Evolutionary conservation across 805 yeast genomes (phyloP).

Genomic region (Komagataella mondaviorum): DNA sequence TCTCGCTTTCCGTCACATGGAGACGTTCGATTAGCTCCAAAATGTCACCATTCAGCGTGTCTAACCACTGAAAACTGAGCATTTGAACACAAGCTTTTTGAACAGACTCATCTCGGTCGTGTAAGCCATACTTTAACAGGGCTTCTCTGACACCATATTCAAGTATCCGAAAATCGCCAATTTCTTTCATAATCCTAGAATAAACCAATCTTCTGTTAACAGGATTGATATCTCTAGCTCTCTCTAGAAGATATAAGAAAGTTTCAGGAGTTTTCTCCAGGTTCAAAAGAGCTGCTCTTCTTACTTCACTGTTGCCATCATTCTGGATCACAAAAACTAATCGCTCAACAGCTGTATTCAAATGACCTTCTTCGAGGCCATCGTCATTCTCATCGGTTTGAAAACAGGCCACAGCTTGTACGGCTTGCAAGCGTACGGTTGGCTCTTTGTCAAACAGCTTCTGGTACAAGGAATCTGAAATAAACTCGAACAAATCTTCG

Average conservation of each 20-base stretch:
- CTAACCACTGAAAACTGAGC: conserved; percentile 64
- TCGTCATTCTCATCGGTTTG: conserved; percentile 41
- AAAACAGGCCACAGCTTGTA: conserved; percentile 63
- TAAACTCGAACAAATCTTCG: conserved; percentile 49
- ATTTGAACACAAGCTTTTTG: conserved; percentile 57
- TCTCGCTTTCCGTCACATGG: conserved; percentile 52
- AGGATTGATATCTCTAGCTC: conserved; percentile 72
- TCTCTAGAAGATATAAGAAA: conserved; percentile 47
- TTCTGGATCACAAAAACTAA: conserved; percentile 44
- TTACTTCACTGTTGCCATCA: conserved; percentile 80
- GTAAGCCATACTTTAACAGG: conserved; percentile 71
- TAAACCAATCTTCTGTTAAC: conserved; percentile 53
- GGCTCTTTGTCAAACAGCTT: conserved; percentile 70
- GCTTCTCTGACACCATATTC: conserved; percentile 46
- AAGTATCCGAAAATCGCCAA: conserved; percentile 18
- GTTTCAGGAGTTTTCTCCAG: conserved; percentile 42
- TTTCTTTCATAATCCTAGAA: neutral
- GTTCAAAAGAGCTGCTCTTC: conserved; percentile 72
- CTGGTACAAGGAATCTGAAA: conserved; percentile 45
- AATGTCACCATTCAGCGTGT: conserved; percentile 53
- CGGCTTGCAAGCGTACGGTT: conserved; percentile 71
- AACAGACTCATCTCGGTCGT: conserved; percentile 72
- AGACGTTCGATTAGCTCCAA: conserved; percentile 58
- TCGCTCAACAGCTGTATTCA: conserved; percentile 32
- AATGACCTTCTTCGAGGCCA: conserved; percentile 18